Evolutionary conservation across 2,329 filamentous ascomycete species (phyloP).

Genomic region (Aspergillus brasiliensis): DNA sequence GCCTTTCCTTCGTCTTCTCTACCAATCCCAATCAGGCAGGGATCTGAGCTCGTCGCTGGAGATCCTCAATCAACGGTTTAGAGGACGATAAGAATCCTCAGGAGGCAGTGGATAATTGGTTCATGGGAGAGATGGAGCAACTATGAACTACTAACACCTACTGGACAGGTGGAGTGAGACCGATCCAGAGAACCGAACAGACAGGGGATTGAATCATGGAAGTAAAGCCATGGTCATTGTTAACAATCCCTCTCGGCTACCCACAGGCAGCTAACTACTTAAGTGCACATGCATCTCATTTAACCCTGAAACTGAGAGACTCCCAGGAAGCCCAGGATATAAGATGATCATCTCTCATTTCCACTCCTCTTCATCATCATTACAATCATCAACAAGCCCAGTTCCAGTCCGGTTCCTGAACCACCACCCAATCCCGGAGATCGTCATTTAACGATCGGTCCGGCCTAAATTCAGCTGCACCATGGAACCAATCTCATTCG

Average conservation of each 20-base stretch:
- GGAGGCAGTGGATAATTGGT: not conserved
- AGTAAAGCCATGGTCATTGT: too few species aligned
- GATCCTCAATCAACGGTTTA: constrained; percentile 12
- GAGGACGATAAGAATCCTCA: constrained; percentile 3
- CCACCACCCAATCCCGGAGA: not conserved
- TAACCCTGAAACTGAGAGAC: not conserved
- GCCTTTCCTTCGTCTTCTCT: constrained; percentile 2
- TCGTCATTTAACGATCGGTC: not conserved
- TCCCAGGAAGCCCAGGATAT: not conserved
- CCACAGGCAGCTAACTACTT: too few species aligned
- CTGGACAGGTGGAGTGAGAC: too few species aligned
- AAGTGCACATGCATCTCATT: too few species aligned
- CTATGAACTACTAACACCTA: too few species aligned
- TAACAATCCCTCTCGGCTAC: too few species aligned
- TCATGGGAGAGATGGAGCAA: not conserved
- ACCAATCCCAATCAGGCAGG: constrained; percentile 16
- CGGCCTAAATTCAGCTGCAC: not conserved
- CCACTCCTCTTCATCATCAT: not conserved
- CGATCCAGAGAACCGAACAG: too few species aligned
- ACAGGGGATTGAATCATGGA: too few species aligned
- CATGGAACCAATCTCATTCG: not conserved
- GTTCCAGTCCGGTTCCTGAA: not conserved
- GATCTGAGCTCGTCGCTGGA: constrained; percentile 16
- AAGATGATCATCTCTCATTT: not conserved
- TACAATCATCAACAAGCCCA: not conserved